Evolutionary conservation across 768 basidiomycete species (phyloP).

Genomic region (Amanita molliuscula): DNA sequence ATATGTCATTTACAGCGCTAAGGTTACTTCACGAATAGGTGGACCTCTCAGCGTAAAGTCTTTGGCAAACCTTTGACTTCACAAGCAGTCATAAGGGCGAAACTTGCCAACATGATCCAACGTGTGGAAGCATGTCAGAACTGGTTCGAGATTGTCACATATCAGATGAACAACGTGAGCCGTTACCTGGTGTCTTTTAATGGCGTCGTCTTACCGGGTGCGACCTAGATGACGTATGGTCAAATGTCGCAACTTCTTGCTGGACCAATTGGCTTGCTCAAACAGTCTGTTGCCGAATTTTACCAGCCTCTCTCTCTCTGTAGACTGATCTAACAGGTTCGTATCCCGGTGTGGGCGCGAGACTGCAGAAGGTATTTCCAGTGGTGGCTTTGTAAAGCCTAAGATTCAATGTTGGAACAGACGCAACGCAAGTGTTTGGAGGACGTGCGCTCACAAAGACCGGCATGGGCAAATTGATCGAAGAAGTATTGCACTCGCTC

Average conservation of each 20-base stretch:
- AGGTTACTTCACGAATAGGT: conserved; percentile 31
- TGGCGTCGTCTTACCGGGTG: neutral
- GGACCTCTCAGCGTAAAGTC: conserved; percentile 81
- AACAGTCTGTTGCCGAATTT: conserved; percentile 47
- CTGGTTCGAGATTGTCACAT: conserved; percentile 85
- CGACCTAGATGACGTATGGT: conserved; percentile 66
- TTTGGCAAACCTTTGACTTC: conserved; percentile 80
- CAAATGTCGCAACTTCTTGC: conserved; percentile 82
- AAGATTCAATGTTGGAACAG: conserved; percentile 16
- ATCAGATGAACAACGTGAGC: conserved; percentile 83
- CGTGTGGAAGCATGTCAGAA: conserved; percentile 78
- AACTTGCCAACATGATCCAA: conserved; percentile 84
- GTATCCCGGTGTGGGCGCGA: conserved; percentile 59
- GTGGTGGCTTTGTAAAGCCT: neutral
- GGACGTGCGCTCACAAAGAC: conserved; percentile 80
- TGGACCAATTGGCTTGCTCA: conserved; percentile 81
- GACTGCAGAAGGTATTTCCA: conserved; percentile 48
- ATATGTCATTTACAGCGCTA: conserved; percentile 5
- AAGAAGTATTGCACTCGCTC: conserved; percentile 43
- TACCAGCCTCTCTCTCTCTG: neutral
- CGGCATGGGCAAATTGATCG: conserved; percentile 80
- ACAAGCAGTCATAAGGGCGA: conserved; percentile 82
- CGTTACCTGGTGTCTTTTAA: conserved; percentile 8
- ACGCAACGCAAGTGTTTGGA: conserved; percentile 81
- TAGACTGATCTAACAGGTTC: conserved; percentile 31